Percentiles rank a stretch among this genome's conserved stretches.
Conservation (phyloP, 2,329 filamentous ascomycete species). For the Pestalotiopsis sp. region DNA sequence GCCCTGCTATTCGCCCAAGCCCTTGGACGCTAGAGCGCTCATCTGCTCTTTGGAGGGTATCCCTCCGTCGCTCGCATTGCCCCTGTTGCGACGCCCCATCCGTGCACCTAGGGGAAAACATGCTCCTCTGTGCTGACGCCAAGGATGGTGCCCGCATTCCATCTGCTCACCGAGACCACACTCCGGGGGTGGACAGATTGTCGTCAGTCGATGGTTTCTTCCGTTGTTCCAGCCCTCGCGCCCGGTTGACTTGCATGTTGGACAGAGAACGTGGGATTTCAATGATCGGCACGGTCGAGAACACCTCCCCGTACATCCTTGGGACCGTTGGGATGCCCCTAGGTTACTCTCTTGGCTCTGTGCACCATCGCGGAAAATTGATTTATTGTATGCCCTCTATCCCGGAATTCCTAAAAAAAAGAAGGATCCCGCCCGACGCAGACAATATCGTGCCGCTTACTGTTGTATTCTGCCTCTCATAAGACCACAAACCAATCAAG, state of each 20-base stretch:
- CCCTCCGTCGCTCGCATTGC: neutral
- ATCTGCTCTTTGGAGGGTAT: neutral
- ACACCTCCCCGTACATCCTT: neutral
- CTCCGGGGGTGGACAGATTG: neutral
- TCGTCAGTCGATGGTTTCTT: neutral
- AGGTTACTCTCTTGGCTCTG: neutral
- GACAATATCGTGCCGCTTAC: neutral
- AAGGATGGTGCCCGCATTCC: neutral
- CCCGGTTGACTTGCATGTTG: constrained; percentile 1
- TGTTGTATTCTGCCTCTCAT: neutral
- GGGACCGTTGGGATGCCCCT: neutral
- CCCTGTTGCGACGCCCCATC: neutral
- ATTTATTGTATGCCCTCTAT: neutral
- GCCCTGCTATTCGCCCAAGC: constrained; percentile 17
- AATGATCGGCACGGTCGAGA: constrained; percentile 6
- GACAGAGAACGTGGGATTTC: constrained; percentile 1
- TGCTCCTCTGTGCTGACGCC: neutral
- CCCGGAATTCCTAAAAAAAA: neutral
- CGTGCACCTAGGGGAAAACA: neutral
- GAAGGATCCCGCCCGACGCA: neutral
- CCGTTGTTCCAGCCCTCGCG: constrained; percentile 1
- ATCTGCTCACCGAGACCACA: neutral
- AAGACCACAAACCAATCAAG: neutral
- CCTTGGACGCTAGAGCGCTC: neutral
- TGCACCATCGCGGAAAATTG: neutral